phyloP scores from a whole-genome alignment of 1,284 basidiomycete species.

The Puccinia coronata region DNA sequence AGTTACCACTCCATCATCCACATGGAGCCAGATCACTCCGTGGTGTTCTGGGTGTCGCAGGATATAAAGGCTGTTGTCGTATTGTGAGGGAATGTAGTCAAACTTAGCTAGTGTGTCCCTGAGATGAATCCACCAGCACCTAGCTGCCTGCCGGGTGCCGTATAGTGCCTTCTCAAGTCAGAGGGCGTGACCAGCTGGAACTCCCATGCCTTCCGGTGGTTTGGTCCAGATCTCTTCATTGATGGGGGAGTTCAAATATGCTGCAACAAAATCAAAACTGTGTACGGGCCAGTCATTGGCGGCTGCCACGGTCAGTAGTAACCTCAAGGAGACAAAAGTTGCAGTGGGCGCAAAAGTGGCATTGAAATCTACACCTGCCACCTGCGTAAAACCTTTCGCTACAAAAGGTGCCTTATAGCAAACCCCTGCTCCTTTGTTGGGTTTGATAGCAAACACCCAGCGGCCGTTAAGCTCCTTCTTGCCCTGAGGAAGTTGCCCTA shows the following conservation, averaged over 20 bases:
- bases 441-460: neutral
- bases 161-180: neutral
- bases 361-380: too few species aligned
- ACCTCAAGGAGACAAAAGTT: neutral
- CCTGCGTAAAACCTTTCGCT: neutral
- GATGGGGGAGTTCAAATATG: too few species aligned
- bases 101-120: too few species aligned
- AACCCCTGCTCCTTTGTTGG: neutral
- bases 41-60: too few species aligned
- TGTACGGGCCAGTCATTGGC: neutral
- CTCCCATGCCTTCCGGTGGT: neutral
- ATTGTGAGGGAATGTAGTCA: too few species aligned
- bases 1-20: too few species aligned
- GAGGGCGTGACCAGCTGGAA: neutral
- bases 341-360: too few species aligned
- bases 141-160: neutral
- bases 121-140: too few species aligned
- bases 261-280: conserved; percentile 10
- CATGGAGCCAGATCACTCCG: too few species aligned
- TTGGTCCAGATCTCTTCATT: neutral
- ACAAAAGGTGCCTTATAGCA: neutral
- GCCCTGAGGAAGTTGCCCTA: neutral
- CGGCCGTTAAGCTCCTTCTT: neutral
- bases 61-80: too few species aligned
- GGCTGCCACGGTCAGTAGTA: neutral